Evolutionary conservation across 2,329 filamentous ascomycete genomes (phyloP).

Genomic region (Raffaelea albimanens): DNA sequence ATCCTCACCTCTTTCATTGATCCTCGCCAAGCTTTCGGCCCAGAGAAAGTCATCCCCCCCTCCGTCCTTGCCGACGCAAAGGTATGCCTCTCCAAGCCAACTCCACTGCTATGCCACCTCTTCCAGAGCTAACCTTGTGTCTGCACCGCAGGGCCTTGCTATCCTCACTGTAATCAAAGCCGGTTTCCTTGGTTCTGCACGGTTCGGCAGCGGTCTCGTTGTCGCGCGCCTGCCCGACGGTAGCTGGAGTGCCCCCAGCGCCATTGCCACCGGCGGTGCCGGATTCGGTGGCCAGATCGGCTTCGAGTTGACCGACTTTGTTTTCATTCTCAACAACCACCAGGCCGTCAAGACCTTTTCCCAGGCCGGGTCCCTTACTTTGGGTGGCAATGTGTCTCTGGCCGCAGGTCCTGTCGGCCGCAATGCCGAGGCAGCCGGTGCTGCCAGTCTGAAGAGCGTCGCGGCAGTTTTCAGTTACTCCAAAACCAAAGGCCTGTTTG

Average conservation of each 20-base stretch:
- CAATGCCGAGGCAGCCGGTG: conserved; percentile 92
- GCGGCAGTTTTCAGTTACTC: conserved; percentile 94
- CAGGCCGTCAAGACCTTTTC: conserved; percentile 88
- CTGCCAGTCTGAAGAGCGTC: conserved; percentile 80
- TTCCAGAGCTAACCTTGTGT: not conserved
- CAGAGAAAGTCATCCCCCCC: conserved; percentile 94
- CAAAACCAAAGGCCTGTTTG: conserved; percentile 95
- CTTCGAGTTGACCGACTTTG: conserved; percentile 85
- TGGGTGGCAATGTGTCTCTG: conserved; percentile 93
- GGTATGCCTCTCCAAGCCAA: conserved; percentile 34
- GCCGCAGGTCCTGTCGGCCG: conserved; percentile 88
- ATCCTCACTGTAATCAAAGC: conserved; percentile 82
- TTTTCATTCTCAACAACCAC: conserved; percentile 94
- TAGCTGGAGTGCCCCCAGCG: conserved; percentile 71
- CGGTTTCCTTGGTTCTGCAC: conserved; percentile 73
- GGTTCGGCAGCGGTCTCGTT: conserved; percentile 74
- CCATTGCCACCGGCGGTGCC: conserved; percentile 71
- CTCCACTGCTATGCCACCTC: too few relatives aligned
- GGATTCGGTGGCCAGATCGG: conserved; percentile 82
- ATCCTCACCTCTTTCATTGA: conserved; percentile 93
- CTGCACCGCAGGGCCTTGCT: conserved; percentile 53
- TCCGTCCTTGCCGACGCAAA: conserved; percentile 85
- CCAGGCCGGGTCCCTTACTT: conserved; percentile 79
- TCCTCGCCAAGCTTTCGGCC: conserved; percentile 84
- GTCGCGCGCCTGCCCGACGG: conserved; percentile 71